Percentiles rank a stretch among this genome's conserved stretches.
Conservation (phyloP, 2,329 filamentous ascomycete species). For the Aspergillus caelatus region DNA sequence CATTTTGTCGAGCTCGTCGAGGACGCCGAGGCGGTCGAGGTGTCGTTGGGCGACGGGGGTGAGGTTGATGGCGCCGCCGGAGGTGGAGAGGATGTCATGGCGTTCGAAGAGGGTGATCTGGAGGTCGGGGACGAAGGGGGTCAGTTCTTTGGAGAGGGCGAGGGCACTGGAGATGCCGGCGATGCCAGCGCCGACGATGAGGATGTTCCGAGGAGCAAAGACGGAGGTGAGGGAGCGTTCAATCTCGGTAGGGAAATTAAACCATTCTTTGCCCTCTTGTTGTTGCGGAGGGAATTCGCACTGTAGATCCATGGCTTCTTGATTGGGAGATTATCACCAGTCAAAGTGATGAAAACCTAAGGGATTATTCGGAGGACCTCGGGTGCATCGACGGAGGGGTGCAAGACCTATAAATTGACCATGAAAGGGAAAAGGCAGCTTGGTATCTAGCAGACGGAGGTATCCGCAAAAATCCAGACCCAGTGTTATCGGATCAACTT, state of each 20-base stretch:
- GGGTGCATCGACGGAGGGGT: conserved; percentile 1
- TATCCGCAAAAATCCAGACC: neutral
- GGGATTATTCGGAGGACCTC: neutral
- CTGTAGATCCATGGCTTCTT: conserved; percentile 9
- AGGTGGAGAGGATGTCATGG: conserved; percentile 44
- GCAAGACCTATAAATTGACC: neutral
- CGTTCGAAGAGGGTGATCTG: conserved; percentile 45
- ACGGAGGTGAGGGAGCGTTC: conserved; percentile 12
- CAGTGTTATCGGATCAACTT: neutral
- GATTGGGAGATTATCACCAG: neutral
- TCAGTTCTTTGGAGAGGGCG: conserved; percentile 35
- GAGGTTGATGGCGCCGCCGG: conserved; percentile 49
- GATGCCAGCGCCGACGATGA: conserved; percentile 40
- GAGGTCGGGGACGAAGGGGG: conserved; percentile 35
- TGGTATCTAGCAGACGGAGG: neutral
- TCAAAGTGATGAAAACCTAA: neutral
- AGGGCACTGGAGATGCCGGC: conserved; percentile 38
- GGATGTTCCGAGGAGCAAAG: conserved; percentile 28
- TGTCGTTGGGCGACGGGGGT: conserved; percentile 49
- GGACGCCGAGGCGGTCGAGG: conserved; percentile 45
- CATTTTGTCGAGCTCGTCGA: conserved; percentile 40
- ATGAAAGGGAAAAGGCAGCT: neutral
- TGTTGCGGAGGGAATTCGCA: conserved; percentile 10
- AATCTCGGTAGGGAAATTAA: conserved; percentile 6
- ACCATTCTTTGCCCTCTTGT: conserved; percentile 12